Conservation (phyloP, 805 yeast genomes). For the Myxozyma neotropica region DNA sequence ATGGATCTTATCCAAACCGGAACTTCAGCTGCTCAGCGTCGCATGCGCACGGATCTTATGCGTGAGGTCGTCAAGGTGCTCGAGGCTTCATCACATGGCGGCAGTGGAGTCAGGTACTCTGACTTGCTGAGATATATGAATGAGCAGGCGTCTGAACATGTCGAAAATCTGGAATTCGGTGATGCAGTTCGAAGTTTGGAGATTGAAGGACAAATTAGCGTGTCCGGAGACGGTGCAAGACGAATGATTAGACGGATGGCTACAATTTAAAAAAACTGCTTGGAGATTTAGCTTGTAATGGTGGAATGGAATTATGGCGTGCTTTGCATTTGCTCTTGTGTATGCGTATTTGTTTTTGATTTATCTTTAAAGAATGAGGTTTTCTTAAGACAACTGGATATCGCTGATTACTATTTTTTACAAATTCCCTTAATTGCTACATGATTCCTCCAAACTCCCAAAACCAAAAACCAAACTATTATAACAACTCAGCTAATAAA, state of each 20-base stretch:
- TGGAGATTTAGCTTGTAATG: neutral
- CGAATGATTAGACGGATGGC: slow-evolving; percentile 52
- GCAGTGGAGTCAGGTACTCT: slow-evolving; percentile 53
- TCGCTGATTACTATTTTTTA: too few relatives aligned
- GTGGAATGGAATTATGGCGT: neutral
- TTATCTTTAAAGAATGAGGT: too few relatives aligned
- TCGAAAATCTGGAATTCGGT: slow-evolving; percentile 70
- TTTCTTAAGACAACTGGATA: too few relatives aligned
- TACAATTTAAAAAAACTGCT: slow-evolving; percentile 1
- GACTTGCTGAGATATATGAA: slow-evolving; percentile 64
- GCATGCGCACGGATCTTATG: slow-evolving; percentile 69
- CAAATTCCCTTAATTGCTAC: neutral
- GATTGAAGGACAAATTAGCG: slow-evolving; percentile 68
- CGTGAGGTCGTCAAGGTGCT: slow-evolving; percentile 61
- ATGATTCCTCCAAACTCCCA: neutral
- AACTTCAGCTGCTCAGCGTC: slow-evolving; percentile 82
- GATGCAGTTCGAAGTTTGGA: slow-evolving; percentile 68
- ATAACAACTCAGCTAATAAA: too few relatives aligned
- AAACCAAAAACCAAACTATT: neutral
- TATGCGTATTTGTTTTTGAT: neutral
- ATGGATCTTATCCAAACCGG: slow-evolving; percentile 98
- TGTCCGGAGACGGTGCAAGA: slow-evolving; percentile 72
- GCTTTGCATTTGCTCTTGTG: neutral
- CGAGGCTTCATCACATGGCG: slow-evolving; percentile 38
- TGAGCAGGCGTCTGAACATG: slow-evolving; percentile 63